These are phyloP conservation scores for Solanum hybrid DNA, from an alignment of 305 asterid species.

Conservation along the genomic window DNA sequence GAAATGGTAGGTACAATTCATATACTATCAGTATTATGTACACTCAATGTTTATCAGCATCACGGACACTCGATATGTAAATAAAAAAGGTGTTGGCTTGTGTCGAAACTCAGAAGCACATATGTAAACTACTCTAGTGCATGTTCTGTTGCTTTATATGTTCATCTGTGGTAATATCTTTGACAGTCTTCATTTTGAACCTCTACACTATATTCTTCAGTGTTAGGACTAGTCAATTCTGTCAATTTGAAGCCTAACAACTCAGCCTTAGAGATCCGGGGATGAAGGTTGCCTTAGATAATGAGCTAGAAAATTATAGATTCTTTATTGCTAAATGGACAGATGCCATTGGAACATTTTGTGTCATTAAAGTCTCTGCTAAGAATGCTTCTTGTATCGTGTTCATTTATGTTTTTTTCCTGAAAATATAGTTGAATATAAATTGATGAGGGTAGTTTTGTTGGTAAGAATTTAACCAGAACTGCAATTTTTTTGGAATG, in stretches of 20 bases:
- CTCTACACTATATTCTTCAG: not conserved
- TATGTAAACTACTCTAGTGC: not conserved
- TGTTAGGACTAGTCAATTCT: not conserved
- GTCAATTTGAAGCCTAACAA: not conserved
- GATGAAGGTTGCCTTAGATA: not conserved
- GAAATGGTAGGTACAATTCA: constrained; percentile 41
- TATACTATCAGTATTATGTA: not conserved
- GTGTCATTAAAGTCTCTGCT: not conserved
- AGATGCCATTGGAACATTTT: not conserved
- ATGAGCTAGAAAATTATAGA: not conserved
- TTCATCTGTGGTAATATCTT: not conserved
- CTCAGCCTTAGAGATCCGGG: not conserved
- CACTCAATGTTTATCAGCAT: not conserved
- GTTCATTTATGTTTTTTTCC: not conserved
- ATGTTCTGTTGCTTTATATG: not conserved
- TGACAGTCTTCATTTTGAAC: not conserved
- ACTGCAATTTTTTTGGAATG: not conserved
- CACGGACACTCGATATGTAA: not conserved
- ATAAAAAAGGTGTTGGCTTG: not conserved
- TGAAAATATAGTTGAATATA: not conserved
- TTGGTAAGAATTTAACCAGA: not conserved
- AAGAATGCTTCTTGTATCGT: not conserved
- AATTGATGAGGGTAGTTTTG: not conserved
- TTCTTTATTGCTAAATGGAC: not conserved
- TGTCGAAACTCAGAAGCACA: not conserved